Evolutionary conservation across 2,329 filamentous ascomycete species (phyloP).

Genomic region (Fusarium sp.): DNA sequence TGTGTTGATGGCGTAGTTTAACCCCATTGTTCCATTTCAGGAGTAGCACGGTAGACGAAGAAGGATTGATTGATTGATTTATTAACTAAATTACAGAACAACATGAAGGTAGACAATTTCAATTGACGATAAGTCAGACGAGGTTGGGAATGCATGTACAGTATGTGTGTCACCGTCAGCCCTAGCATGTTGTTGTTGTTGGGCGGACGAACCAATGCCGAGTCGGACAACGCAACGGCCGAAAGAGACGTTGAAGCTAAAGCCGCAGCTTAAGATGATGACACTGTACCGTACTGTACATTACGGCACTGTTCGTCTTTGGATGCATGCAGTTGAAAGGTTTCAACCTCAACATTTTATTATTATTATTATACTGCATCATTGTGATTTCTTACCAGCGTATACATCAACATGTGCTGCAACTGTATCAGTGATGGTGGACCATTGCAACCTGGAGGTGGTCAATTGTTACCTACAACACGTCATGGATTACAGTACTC

Average conservation of each 20-base stretch:
- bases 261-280: background rate
- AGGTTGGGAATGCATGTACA: slow-evolving; percentile 8
- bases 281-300: background rate
- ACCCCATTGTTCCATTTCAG: background rate
- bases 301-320: background rate
- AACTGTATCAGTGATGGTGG: background rate
- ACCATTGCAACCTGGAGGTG: background rate
- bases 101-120: background rate
- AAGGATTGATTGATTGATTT: background rate
- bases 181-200: slow-evolving; percentile 29
- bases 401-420: background rate
- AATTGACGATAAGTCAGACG: slow-evolving; percentile 9
- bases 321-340: background rate
- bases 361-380: background rate
- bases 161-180: slow-evolving; percentile 33
- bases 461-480: background rate
- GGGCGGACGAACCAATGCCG: slow-evolving; percentile 9
- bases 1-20: slow-evolving; percentile 14
- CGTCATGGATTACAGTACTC: background rate
- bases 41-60: background rate
- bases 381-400: slow-evolving; percentile 9
- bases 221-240: slow-evolving; percentile 32
- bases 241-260: slow-evolving; percentile 28
- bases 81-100: slow-evolving; percentile 5
- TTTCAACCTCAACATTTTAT: background rate